These are phyloP conservation scores for Plasmodium falciparum DNA, from an alignment of 169 alveolate genomes.

Conservation along the genomic window DNA sequence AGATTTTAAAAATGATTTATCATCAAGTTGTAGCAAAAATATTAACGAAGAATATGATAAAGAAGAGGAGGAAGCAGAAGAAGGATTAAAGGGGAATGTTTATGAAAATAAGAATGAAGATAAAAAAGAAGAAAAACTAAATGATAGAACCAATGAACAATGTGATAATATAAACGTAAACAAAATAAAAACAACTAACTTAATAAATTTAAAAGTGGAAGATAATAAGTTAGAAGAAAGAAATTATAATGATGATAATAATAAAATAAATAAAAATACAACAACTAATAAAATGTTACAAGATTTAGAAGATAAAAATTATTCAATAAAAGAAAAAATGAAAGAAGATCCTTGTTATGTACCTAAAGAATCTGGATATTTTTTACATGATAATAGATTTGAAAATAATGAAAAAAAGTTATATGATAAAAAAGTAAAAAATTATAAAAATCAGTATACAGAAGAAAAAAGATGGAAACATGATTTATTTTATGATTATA, in stretches of 20 bases:
- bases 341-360: conserved; percentile 76
- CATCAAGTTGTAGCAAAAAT: conserved; percentile 16
- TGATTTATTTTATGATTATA: conserved; percentile 69
- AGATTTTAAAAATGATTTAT: background rate
- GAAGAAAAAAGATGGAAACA: conserved; percentile 73
- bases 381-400: conserved; percentile 69
- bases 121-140: background rate
- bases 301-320: conserved; percentile 8
- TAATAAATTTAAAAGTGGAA: background rate
- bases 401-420: conserved; percentile 40
- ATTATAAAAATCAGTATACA: conserved; percentile 16
- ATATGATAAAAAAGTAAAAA: conserved; percentile 15
- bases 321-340: conserved; percentile 66
- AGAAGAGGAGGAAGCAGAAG: conserved; percentile 9
- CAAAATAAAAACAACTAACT: background rate
- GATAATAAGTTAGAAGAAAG: background rate
- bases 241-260: background rate
- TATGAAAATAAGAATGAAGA: background rate
- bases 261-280: background rate
- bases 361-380: conserved; percentile 67
- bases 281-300: background rate
- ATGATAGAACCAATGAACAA: background rate
- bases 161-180: background rate
- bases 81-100: background rate
- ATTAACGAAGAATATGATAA: conserved; percentile 43